These are phyloP conservation scores for barley (Hordeum vulgare) DNA, from an alignment of 176 grass and related monocot species.

Conservation along the genomic window DNA sequence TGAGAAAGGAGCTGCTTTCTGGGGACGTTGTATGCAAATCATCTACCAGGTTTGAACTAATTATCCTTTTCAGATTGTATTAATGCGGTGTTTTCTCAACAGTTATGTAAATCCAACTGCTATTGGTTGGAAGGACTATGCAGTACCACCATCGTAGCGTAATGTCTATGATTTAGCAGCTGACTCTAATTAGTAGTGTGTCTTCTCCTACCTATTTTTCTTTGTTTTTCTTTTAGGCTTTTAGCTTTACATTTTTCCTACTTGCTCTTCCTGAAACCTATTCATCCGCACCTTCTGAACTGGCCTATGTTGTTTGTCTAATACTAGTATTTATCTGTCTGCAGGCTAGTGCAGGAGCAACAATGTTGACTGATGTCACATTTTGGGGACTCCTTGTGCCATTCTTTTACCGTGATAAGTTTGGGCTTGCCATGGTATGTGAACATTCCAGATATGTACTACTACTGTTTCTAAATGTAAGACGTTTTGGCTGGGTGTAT, in stretches of 20 bases:
- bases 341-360: conserved; percentile 78
- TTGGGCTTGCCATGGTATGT: conserved; percentile 56
- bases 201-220: neutral
- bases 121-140: neutral
- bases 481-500: no score
- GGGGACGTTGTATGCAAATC: conserved; percentile 54
- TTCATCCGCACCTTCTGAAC: neutral
- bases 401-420: conserved; percentile 49
- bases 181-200: neutral
- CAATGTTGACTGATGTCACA: conserved; percentile 67
- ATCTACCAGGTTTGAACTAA: conserved; percentile 56
- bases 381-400: conserved; percentile 92
- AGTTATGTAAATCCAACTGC: neutral
- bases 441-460: neutral
- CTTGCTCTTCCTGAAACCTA: neutral
- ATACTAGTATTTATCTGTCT: neutral
- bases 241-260: neutral
- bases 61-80: neutral
- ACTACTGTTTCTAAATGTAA: no score
- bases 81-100: neutral
- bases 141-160: neutral
- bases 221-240: neutral
- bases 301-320: neutral
- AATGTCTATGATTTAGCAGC: no score
- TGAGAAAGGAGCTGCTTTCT: conserved; percentile 57